Conservation (phyloP, 129 eudicot genomes). For the Deinandra increscens region DNA sequence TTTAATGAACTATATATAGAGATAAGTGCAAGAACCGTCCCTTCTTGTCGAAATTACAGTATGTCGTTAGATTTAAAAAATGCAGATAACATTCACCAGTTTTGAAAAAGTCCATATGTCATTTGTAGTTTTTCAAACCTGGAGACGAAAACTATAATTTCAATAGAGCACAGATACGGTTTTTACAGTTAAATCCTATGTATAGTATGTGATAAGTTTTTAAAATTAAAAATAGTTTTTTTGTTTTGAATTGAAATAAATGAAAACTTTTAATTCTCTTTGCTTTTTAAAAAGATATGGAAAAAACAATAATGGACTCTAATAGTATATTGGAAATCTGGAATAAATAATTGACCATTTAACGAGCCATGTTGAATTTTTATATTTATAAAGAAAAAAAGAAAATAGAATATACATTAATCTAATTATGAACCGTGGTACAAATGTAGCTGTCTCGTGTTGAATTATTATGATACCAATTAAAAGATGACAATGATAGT, state of each 20-base stretch:
- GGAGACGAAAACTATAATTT: too few relatives aligned
- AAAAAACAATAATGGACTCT: not conserved
- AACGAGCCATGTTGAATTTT: constrained; percentile 5
- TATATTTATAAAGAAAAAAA: not conserved
- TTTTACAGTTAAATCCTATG: too few relatives aligned
- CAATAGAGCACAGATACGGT: too few relatives aligned
- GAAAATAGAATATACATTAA: not conserved
- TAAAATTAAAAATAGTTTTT: too few relatives aligned
- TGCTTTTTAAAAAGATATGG: not conserved
- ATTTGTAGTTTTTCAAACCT: too few relatives aligned
- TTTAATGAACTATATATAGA: too few relatives aligned
- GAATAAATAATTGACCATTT: constrained; percentile 11
- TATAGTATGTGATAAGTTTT: not conserved
- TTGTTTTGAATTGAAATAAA: not conserved
- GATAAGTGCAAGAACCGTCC: too few relatives aligned
- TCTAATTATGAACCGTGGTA: not conserved
- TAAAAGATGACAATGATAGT: not conserved
- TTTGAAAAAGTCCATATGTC: too few relatives aligned
- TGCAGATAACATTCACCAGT: too few relatives aligned
- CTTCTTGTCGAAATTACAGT: too few relatives aligned
- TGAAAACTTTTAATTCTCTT: too few relatives aligned
- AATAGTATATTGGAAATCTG: not conserved
- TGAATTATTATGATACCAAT: constrained; percentile 8
- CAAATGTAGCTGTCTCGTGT: constrained; percentile 18
- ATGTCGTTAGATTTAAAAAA: too few relatives aligned